Evolutionary conservation across 345 rosid genomes (phyloP).

Genomic region (Pistacia vera): DNA sequence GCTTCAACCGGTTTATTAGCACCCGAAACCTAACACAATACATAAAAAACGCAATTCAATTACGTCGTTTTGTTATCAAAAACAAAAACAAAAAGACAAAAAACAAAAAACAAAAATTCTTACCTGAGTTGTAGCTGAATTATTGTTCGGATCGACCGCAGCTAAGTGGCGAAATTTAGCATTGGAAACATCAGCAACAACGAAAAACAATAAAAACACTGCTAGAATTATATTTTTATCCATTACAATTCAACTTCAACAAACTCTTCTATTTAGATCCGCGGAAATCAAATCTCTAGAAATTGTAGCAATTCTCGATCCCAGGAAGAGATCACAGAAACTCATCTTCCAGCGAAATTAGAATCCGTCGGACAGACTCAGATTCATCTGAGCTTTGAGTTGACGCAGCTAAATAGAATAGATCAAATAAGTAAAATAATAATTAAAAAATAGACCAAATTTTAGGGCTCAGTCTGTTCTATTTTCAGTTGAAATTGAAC

Average conservation of each 20-base stretch:
- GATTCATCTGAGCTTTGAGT: constrained; percentile 17
- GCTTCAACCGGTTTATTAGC: constrained; percentile 22
- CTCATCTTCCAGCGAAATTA: neutral
- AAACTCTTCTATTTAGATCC: neutral
- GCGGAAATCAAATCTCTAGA: neutral
- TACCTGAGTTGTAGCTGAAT: constrained; percentile 37
- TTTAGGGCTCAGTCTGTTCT: neutral
- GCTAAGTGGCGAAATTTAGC: constrained; percentile 38
- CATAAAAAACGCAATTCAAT: constrained; percentile 22
- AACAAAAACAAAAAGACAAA: neutral
- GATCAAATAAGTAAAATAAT: neutral
- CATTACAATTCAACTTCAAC: constrained; percentile 32
- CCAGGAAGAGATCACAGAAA: neutral
- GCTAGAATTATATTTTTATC: constrained; percentile 34
- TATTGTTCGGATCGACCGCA: constrained; percentile 28
- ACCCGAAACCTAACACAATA: constrained; percentile 36
- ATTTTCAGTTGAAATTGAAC: constrained; percentile 9
- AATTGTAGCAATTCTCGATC: constrained; percentile 5
- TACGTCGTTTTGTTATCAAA: neutral
- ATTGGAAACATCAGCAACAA: constrained; percentile 43
- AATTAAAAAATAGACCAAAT: neutral
- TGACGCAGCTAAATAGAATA: constrained; percentile 4
- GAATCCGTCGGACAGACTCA: neutral
- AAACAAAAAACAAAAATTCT: constrained; percentile 6
- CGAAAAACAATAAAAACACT: constrained; percentile 43